Percentiles rank a stretch among this genome's conserved stretches.
Evolutionary conservation across 345 rosid species (phyloP).

Genomic region (Atalantia buxifolia): DNA sequence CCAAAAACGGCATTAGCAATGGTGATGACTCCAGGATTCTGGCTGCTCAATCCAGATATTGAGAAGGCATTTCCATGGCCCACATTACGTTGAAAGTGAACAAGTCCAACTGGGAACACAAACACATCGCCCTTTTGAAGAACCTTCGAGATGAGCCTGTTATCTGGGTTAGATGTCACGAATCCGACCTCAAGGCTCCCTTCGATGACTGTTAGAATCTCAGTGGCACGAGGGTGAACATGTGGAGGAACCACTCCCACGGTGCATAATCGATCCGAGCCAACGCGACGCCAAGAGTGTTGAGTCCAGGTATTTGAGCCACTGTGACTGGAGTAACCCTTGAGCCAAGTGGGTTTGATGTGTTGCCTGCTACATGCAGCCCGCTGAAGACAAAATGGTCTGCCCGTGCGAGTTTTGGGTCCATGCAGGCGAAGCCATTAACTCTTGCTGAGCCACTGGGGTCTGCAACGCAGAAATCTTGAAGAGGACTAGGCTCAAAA

Average conservation of each 20-base stretch:
- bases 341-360: constrained; percentile 5
- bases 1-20: constrained; percentile 24
- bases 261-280: constrained; percentile 21
- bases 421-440: neutral
- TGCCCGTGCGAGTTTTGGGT: neutral
- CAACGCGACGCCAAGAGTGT: constrained; percentile 24
- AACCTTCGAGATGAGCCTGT: constrained; percentile 1
- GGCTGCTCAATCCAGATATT: constrained; percentile 19
- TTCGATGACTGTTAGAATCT: constrained; percentile 22
- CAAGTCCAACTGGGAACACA: constrained; percentile 24
- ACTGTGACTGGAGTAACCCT: constrained; percentile 1
- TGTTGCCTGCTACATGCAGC: constrained; percentile 7
- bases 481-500: neutral
- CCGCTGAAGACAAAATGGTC: neutral
- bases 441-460: neutral
- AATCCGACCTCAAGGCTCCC: constrained; percentile 25
- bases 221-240: constrained; percentile 18
- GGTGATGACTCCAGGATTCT: neutral
- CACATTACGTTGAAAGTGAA: constrained; percentile 24
- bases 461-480: neutral
- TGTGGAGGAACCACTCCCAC: constrained; percentile 13
- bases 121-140: constrained; percentile 21
- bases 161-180: constrained; percentile 27
- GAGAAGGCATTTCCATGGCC: constrained; percentile 10
- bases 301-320: constrained; percentile 17